Evolutionary conservation across 495 filamentous ascomycete species (phyloP).

Genomic region (Cairneyella variabilis): DNA sequence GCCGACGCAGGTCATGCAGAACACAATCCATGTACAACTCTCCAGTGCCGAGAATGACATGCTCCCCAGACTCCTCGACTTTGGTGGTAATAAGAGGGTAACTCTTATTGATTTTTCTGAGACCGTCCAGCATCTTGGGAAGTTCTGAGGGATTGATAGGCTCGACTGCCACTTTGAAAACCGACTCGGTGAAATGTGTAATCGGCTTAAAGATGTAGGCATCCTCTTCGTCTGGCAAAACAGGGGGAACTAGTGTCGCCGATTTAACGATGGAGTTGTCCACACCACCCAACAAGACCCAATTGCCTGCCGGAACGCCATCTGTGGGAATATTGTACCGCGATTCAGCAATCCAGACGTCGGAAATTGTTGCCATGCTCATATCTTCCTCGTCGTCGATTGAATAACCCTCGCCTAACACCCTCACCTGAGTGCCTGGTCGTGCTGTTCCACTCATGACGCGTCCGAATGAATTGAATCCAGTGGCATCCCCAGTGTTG

Average conservation of each 20-base stretch:
- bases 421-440: constrained; percentile 78
- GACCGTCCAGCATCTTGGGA: constrained; percentile 98
- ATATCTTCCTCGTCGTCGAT: constrained; percentile 98
- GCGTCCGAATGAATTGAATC: constrained; percentile 84
- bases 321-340: constrained; percentile 87
- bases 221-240: constrained; percentile 80
- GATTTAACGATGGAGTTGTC: constrained; percentile 99
- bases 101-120: constrained; percentile 95
- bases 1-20: constrained; percentile 83
- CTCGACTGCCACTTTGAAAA: constrained; percentile 96
- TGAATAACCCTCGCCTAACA: constrained; percentile 93
- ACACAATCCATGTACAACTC: constrained; percentile 99
- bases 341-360: constrained; percentile 91
- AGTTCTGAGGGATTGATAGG: constrained; percentile 97
- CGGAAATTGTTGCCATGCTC: constrained; percentile 80
- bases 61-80: constrained; percentile 98
- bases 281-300: constrained; percentile 84
- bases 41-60: constrained; percentile 90
- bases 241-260: constrained; percentile 85
- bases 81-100: constrained; percentile 95
- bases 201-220: constrained; percentile 93
- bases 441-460: constrained; percentile 91
- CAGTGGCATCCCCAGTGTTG: constrained; percentile 78
- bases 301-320: constrained; percentile 94
- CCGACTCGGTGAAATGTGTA: constrained; percentile 92